Percentiles rank a stretch among this genome's conserved stretches.
phyloP scores from a whole-genome alignment of 2,329 filamentous ascomycete species.

The Aureobasidium vineae region DNA sequence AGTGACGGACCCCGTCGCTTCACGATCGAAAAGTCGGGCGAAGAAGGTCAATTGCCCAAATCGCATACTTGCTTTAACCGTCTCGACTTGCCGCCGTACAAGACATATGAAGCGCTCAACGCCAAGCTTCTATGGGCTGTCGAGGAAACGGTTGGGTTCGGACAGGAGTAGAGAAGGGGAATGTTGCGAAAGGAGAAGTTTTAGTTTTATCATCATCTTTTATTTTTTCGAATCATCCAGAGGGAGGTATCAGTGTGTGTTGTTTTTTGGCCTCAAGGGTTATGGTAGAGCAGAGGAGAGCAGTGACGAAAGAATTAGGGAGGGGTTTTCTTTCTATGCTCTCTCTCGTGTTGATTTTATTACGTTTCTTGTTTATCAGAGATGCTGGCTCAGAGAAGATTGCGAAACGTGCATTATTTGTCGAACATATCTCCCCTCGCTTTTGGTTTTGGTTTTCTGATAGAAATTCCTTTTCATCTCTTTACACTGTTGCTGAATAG shows the following conservation, averaged over 20 bases:
- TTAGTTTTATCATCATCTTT: background rate
- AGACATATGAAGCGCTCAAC: slow-evolving; percentile 78
- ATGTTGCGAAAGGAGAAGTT: background rate
- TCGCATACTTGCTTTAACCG: slow-evolving; percentile 99
- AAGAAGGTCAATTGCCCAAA: slow-evolving; percentile 86
- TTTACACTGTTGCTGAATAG: too few species aligned
- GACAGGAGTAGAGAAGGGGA: slow-evolving; percentile 70
- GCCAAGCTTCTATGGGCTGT: slow-evolving; percentile 94
- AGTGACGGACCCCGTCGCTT: slow-evolving; percentile 94
- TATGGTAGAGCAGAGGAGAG: background rate
- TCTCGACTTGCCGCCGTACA: slow-evolving; percentile 91
- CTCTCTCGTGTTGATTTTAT: background rate
- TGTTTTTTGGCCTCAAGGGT: too few species aligned
- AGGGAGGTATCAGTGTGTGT: background rate
- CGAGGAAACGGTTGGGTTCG: slow-evolving; percentile 98
- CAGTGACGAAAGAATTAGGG: background rate
- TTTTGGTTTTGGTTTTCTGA: background rate
- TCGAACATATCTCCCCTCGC: background rate
- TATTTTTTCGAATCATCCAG: background rate
- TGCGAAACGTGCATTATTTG: background rate
- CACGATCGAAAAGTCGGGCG: slow-evolving; percentile 96
- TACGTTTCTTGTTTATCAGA: background rate
- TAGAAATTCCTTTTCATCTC: too few species aligned
- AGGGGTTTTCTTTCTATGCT: background rate
- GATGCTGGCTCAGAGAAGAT: background rate